Percentiles rank a stretch among this genome's conserved stretches.
These are phyloP conservation scores for Aspergillus latus DNA, from an alignment of 2,329 filamentous ascomycete genomes.

Conservation along the genomic window DNA sequence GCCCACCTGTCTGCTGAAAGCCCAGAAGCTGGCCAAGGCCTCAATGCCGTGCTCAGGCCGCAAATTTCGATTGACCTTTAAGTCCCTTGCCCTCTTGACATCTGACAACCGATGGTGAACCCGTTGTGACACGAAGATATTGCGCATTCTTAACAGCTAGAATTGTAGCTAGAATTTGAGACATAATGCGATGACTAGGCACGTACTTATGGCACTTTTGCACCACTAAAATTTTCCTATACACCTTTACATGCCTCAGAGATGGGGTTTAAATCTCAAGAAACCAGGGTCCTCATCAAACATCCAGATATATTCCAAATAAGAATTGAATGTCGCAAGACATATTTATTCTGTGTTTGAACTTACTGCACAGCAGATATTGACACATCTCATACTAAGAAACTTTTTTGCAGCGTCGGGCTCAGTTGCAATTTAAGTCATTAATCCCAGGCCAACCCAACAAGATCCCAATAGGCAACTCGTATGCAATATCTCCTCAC, in stretches of 20 bases:
- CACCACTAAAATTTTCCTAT: background rate
- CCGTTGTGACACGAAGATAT: background rate
- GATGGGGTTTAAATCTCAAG: background rate
- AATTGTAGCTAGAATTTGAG: background rate
- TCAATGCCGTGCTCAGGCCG: background rate
- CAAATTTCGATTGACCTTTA: background rate
- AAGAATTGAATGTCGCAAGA: too few species aligned
- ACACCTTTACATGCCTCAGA: background rate
- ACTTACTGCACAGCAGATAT: too few species aligned
- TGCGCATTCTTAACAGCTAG: background rate
- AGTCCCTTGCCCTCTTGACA: background rate
- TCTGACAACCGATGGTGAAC: background rate
- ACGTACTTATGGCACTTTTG: background rate
- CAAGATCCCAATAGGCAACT: too few species aligned
- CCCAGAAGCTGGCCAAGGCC: background rate
- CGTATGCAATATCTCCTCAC: too few species aligned
- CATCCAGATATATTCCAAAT: too few species aligned
- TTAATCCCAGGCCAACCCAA: too few species aligned
- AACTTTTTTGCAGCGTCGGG: too few species aligned
- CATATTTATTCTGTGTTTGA: too few species aligned
- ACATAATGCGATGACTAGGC: background rate
- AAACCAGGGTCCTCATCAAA: too few species aligned
- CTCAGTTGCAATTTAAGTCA: too few species aligned
- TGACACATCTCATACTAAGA: too few species aligned
- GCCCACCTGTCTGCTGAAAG: background rate